Conservation (phyloP, 148 eudicot species). For the Pharnaceum exiguum region DNA sequence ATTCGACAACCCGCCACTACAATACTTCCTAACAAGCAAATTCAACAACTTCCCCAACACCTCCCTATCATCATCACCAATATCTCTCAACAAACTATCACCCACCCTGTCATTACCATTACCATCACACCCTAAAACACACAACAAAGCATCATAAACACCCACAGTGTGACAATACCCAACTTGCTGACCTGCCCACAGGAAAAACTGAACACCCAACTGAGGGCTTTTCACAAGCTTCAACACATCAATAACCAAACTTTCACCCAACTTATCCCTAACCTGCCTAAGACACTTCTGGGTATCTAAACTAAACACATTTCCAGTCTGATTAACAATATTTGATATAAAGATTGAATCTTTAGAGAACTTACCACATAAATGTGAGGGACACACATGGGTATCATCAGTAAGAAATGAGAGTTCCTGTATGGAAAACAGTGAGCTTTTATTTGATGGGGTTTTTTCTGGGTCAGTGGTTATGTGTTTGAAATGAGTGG, state of each 20-base stretch:
- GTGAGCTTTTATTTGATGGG: conserved; percentile 18
- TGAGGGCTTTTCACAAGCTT: conserved; percentile 47
- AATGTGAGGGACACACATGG: conserved; percentile 14
- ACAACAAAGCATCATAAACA: conserved; percentile 65
- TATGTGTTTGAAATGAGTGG: not conserved
- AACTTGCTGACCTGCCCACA: conserved; percentile 86
- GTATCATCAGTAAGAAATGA: conserved; percentile 7
- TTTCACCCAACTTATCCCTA: conserved; percentile 51
- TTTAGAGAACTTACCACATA: conserved; percentile 33
- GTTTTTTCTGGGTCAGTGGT: not conserved
- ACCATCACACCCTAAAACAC: conserved; percentile 38
- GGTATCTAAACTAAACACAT: conserved; percentile 41
- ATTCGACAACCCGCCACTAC: conserved; percentile 74
- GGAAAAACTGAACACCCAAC: conserved; percentile 68
- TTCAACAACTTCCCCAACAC: conserved; percentile 66
- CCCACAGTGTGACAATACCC: conserved; percentile 57
- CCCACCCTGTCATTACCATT: conserved; percentile 26
- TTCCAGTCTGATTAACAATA: conserved; percentile 35
- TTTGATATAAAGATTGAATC: conserved; percentile 42
- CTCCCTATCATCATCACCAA: conserved; percentile 58
- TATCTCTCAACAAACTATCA: conserved; percentile 45
- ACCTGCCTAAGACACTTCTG: conserved; percentile 58
- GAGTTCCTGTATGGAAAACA: conserved; percentile 18
- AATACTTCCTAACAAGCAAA: conserved; percentile 59
- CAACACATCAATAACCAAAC: conserved; percentile 65